Evolutionary conservation across 257 asterid species (phyloP), one percentile per base, ranked within the genome.

Genomic region (Orobanche coerulescens): DNA sequence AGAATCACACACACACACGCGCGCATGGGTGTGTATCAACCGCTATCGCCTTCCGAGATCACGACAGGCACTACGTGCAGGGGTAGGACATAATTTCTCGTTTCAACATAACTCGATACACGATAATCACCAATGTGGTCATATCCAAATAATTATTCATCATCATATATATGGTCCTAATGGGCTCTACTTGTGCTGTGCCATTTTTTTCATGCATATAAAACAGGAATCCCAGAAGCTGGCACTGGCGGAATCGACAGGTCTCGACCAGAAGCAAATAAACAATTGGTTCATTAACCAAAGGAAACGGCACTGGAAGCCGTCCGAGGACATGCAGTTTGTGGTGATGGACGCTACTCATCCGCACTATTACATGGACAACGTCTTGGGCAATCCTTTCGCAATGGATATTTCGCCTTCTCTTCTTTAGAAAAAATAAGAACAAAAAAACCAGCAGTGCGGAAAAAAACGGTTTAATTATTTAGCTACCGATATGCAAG

Each of bases 281-380:
- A 91, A 88, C 79, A 91, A 91, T 64, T 91, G 97, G 97, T 91
- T 91, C 63, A 91, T 91, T 46, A 91, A 91, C 74, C 97, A 91
- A 65, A 76, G 98, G 65, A 92, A 92, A 52, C 64, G 98, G 62
- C 98, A 92, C 57, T 92, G 98, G 98, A 92, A 92, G 63, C 98
- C 98, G 0, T 84, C 98, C 0, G 98, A 92, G 67, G 98, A 92
- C 12, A 81, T 88, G 94, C 98, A 88, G 71, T 84, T 92, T 42
- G 94, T 92, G 46, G 95, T 86, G 65, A 88, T 92, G 98, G 98
- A 92, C 61, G 92, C 94, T 0, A 6, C 79, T 5, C 78, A 76
- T 24, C 81, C 73, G 0, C 89, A 79, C 62, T 84, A 82, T 62
- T 88, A 82, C 75, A 77, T 88, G 88, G 94, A 86, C 62, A 80